Evolutionary conservation across 164 flowering plant genomes (phyloP).

Genomic region (Vitis cinerea): DNA sequence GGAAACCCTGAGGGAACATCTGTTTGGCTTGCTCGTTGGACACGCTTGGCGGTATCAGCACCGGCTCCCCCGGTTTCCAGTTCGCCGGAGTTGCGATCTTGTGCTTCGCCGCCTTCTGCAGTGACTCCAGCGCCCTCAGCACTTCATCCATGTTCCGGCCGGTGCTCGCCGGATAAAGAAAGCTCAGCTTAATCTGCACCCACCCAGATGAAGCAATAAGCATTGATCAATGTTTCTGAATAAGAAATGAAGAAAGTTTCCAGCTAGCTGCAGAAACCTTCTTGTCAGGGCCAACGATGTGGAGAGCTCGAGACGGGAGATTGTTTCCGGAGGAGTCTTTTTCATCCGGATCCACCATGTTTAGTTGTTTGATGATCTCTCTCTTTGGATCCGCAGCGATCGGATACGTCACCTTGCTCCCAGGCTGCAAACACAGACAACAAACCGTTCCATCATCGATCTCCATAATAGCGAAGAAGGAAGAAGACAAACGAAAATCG

Average conservation of each 20-base stretch:
- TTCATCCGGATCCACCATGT: slow-evolving; percentile 94
- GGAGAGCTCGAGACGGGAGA: slow-evolving; percentile 76
- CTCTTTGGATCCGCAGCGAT: slow-evolving; percentile 68
- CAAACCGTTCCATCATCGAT: too few species aligned
- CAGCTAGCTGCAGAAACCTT: slow-evolving; percentile 25
- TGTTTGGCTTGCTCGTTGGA: slow-evolving; percentile 60
- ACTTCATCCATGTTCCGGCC: slow-evolving; percentile 93
- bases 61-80: slow-evolving; percentile 77
- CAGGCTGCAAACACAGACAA: slow-evolving; percentile 33
- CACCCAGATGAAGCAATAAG: background rate
- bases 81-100: slow-evolving; percentile 79
- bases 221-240: too few species aligned
- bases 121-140: slow-evolving; percentile 74
- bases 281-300: slow-evolving; percentile 77
- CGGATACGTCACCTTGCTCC: slow-evolving; percentile 69
- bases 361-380: slow-evolving; percentile 63
- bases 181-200: slow-evolving; percentile 68
- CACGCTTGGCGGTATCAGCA: slow-evolving; percentile 70
- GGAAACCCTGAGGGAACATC: slow-evolving; percentile 69
- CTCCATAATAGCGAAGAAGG: too few species aligned
- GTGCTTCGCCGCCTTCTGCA: slow-evolving; percentile 57
- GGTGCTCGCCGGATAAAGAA: slow-evolving; percentile 72
- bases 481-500: background rate
- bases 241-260: too few species aligned
- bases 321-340: slow-evolving; percentile 49